phyloP scores from a whole-genome alignment of 2,329 filamentous ascomycete genomes.

The Exophiala calicioides region DNA sequence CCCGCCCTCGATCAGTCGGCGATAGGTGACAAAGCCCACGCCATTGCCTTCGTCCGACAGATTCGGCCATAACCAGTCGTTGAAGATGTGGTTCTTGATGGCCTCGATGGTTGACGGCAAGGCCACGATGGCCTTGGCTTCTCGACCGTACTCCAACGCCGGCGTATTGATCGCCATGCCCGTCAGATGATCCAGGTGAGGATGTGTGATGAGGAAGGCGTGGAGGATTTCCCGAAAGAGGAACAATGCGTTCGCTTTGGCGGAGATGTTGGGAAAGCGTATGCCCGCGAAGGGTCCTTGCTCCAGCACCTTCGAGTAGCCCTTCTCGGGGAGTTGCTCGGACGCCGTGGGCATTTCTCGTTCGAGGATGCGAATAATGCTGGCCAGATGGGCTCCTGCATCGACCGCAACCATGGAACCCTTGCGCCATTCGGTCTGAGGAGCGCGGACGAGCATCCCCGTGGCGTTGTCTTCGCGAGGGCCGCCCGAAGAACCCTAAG shows the following conservation, averaged over 20 bases:
- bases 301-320: constrained; percentile 35
- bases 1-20: constrained; percentile 83
- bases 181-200: constrained; percentile 92
- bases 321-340: constrained; percentile 32
- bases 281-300: constrained; percentile 79
- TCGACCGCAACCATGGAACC: constrained; percentile 90
- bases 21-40: constrained; percentile 86
- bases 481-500: constrained; percentile 82
- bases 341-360: constrained; percentile 46
- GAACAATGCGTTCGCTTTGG: constrained; percentile 77
- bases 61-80: constrained; percentile 97
- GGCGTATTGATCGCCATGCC: constrained; percentile 94
- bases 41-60: constrained; percentile 94
- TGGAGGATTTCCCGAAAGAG: constrained; percentile 79
- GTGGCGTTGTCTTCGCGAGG: constrained; percentile 89
- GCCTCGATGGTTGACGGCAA: constrained; percentile 87
- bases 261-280: constrained; percentile 64
- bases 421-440: constrained; percentile 74
- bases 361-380: constrained; percentile 78
- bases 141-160: constrained; percentile 71
- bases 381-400: constrained; percentile 83
- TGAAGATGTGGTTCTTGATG: constrained; percentile 93
- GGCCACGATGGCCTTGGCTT: constrained; percentile 81
- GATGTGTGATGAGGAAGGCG: constrained; percentile 89
- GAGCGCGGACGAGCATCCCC: constrained; percentile 82